Evolutionary conservation across 306 rosid species (phyloP).

Genomic region (Cucurbita moschata): DNA sequence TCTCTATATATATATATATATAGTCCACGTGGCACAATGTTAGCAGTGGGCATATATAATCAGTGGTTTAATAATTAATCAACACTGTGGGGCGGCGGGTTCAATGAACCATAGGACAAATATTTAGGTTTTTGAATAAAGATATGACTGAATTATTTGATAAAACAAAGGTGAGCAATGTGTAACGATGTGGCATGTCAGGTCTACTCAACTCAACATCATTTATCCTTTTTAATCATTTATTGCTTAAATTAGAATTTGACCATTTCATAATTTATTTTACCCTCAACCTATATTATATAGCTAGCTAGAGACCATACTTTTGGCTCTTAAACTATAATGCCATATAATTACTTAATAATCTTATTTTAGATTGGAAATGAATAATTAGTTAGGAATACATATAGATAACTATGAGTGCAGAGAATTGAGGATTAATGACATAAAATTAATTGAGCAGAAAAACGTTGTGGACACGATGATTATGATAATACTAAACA

Average conservation of each 20-base stretch:
- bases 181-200: constrained; percentile 37
- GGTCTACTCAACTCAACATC: constrained; percentile 61
- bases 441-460: background rate
- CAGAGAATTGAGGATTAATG: no score
- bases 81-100: background rate
- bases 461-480: background rate
- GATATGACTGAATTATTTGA: background rate
- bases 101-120: background rate
- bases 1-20: background rate
- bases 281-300: background rate
- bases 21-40: background rate
- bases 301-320: background rate
- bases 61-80: background rate
- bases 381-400: no score
- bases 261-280: no score
- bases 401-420: background rate
- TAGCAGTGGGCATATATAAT: background rate
- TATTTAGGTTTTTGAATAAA: constrained; percentile 2
- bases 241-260: constrained; percentile 25
- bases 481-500: background rate
- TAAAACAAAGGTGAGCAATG: background rate
- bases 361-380: no score
- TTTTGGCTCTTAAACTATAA: no score
- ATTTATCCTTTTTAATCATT: constrained; percentile 30
- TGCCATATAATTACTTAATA: no score